Conservation (phyloP, 192 early-diverging fungal species). For the Globomyces pollinis-pini region DNA sequence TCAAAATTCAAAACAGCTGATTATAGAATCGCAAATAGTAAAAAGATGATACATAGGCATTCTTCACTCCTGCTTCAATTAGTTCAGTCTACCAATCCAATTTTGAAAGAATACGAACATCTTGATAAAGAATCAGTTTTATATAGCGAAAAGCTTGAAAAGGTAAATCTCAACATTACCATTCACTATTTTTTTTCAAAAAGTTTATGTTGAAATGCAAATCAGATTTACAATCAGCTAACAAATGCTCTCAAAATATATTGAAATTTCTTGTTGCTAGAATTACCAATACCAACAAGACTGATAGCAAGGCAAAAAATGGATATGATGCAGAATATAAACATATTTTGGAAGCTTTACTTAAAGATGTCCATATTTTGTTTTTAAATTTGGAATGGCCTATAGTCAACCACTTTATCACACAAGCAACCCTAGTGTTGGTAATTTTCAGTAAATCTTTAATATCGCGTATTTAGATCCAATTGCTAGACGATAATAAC, state of each 20-base stretch:
- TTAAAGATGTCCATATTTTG: not conserved
- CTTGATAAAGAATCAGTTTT: too few relatives aligned
- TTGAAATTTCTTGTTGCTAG: not conserved
- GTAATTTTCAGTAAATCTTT: too few relatives aligned
- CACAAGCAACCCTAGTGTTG: too few relatives aligned
- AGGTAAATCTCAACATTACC: not conserved
- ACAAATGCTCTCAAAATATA: not conserved
- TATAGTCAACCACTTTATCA: too few relatives aligned
- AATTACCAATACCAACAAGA: not conserved
- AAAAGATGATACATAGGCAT: not conserved
- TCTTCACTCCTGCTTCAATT: not conserved
- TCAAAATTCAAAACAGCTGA: not conserved
- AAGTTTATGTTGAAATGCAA: not conserved
- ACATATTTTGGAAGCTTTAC: constrained; percentile 1
- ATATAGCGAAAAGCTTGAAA: not conserved
- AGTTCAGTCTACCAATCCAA: too few relatives aligned
- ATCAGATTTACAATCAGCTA: not conserved
- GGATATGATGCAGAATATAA: constrained; percentile 1
- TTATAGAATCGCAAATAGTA: not conserved
- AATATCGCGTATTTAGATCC: not conserved
- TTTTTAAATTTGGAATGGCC: not conserved
- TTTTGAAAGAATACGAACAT: too few relatives aligned
- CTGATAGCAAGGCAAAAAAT: not conserved
- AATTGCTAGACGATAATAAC: not conserved
- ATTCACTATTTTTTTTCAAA: not conserved